phyloP scores from a whole-genome alignment of 75 land plant genomes.

The Pseudotsuga menziesii region DNA sequence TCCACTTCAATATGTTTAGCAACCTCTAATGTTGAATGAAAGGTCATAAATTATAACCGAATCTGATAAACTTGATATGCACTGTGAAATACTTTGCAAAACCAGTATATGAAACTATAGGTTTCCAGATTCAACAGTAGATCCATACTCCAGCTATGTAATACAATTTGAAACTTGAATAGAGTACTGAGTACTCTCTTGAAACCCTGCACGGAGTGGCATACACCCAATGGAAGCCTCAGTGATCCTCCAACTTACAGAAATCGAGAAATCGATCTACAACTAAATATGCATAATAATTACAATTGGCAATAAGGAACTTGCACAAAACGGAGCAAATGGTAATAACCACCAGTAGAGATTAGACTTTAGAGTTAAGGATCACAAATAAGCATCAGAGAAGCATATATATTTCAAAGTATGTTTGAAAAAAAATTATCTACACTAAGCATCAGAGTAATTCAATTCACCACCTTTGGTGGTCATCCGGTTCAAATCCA shows the following conservation, averaged over 20 bases:
- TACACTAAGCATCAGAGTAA: no score
- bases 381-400: no score
- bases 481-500: no score
- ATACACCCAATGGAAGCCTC: neutral
- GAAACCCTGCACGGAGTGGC: neutral
- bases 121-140: neutral
- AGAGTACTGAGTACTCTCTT: neutral
- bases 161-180: neutral
- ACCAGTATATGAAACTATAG: neutral
- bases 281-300: neutral
- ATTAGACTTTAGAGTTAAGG: no score
- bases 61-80: neutral
- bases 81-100: neutral
- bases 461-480: no score
- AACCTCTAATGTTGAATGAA: neutral
- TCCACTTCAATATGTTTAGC: neutral
- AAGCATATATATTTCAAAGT: no score
- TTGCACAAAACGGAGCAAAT: no score
- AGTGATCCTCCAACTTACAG: neutral
- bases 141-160: neutral
- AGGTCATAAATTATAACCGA: neutral
- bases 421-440: no score
- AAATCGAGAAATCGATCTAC: neutral
- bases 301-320: neutral
- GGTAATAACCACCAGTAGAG: no score